Evolutionary conservation across 441 rosid genomes (phyloP), one percentile per base, ranked within the genome.

Genomic region (Euphorbia celastroides): DNA sequence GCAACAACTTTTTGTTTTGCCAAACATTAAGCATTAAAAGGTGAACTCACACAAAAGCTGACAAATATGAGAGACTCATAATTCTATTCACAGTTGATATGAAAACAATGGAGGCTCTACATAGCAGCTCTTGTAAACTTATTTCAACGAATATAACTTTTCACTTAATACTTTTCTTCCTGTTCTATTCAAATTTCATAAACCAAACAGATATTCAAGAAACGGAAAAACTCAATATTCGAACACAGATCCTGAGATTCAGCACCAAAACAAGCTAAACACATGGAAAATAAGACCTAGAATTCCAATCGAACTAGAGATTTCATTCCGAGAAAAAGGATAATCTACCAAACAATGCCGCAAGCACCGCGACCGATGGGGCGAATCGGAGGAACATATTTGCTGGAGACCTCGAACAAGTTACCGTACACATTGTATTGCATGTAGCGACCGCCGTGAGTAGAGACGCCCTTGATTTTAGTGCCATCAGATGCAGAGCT

Each of bases 301-400:
- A 42, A n/a, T 23, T 2, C 17, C 12, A 46, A 42, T 20, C n/a
- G 16, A 25, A 34, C 48, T 52, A 9, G 20, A 32, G 14, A 44
- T 0, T 48, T 52, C 14, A 38, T 19, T 12, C 59, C 8, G 14
- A n/a, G 60, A 13, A 14, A 19, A 31, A 25, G 30, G 46, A 19
- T 54, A 23, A 30, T 77, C 70, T 70, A 88, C 92, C 92, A 85
- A 68, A 90, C 95, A 78, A 88, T 84, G 34, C 98, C 96, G 67
- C 75, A 81, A 54, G 97, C 89, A 38, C 99, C 99, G 59, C 97
- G 74, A 25, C 95, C 97, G 56, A 93, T 82, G 16, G 96, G 93
- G 22, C 97, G 87, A 77, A 91, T 82, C 5, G 96, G 97, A 59
- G 95, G 95, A 22, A 85, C 88, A 67, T 93, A 93, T 80, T 89